Base-by-base conservation (phyloP, 352 stramenopile genomes). In the Phytophthora pluvialis region DNA sequence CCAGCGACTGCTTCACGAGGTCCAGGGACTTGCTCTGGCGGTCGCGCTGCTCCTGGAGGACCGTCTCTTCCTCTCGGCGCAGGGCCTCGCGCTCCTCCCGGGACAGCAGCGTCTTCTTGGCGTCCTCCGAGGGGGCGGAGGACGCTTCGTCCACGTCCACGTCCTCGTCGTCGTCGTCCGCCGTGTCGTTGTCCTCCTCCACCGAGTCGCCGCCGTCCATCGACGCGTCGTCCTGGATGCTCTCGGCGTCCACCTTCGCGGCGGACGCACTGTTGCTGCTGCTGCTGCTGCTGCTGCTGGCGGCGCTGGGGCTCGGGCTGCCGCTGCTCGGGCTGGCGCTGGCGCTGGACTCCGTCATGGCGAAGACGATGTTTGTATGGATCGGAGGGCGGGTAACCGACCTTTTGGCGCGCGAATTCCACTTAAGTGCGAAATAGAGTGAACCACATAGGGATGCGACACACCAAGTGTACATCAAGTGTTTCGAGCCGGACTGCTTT, bases 1-100 rank as follows among this genome's bases (percentile, higher is more conserved):
- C 64, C 6, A 94, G 49, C 13, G 50, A 77, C 64, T 93, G 75
- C 52, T 87, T 86, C 18, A 95, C 75, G 5, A 79, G 78, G 55
- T 86, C 85, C 15, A 95, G 70, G 8, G 83, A 87, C 57, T 93
- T 90, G 69, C 38, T 76, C 68, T 95, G 88, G 35, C 74, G 80
- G 54, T 93, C 84, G 50, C 87, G 84, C 62, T 95, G 88, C n/a
- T 91, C 79, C 55, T 82, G 73, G 1, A 92, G 63, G 18, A 91
- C 83, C 9, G 50, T 44, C 39, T 91, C 88, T 54, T 95, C 88
- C 54, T 95, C 88, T 35, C 70, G 51, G 16, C 81, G 70, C 15
- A 96, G 62, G 31, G 73, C 73, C 6, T 73, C 80, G 26, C 83
- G 78, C 62, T 96, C 83, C 35, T 83, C 83, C 8, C 59, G 61